Base-by-base conservation (phyloP, 768 basidiomycete species). In the Tricholoma flavovirens region DNA sequence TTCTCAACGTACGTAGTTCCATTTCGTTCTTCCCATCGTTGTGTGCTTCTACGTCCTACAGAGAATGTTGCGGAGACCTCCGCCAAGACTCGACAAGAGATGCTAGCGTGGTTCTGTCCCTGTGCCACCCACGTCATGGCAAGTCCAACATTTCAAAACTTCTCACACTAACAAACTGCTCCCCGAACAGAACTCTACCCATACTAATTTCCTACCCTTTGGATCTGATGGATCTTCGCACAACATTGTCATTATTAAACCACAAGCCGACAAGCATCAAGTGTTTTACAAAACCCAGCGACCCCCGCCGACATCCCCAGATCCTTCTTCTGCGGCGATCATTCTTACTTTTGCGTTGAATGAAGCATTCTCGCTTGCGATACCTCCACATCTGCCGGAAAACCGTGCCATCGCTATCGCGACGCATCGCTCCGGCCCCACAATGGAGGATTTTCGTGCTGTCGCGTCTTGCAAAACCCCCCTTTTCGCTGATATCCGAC, bases 281-380 rank as follows among this genome's bases (percentile, higher is more conserved):
- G 12, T 55, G 0, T 35, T 57, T 38, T 54, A 53, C 51, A 59
- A 36, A 12, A 24, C 49, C 33, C 57, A 59, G 9, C 21, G 17
- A 51, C 53, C 56, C 26, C 54, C 59, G 17, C 61, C 64, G 1
- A 33, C 60, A n/a, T 66, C 70, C 38, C 78, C 77, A 12, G 68
- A 72, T 62, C 68, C 76, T 48, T 64, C 68, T 4, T 71, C 73
- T 15, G 74, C 78, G 15, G 77, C 82, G 24, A 77, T 83, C 53
- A 77, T 80, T 51, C 60, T 86, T 56, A 77, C 74, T 9, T 83
- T 80, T 59, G 81, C 77, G 2, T 62, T 84, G 52, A 73, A 78
- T 24, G 82, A 84, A 63, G 70, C 71, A 3, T 69, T 66, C 10
- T 68, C 74, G 1, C 62, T 82, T 19, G 69, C 69, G 53, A 63